Conservation (phyloP, 352 stramenopile species). For the Pythium sp. region DNA sequence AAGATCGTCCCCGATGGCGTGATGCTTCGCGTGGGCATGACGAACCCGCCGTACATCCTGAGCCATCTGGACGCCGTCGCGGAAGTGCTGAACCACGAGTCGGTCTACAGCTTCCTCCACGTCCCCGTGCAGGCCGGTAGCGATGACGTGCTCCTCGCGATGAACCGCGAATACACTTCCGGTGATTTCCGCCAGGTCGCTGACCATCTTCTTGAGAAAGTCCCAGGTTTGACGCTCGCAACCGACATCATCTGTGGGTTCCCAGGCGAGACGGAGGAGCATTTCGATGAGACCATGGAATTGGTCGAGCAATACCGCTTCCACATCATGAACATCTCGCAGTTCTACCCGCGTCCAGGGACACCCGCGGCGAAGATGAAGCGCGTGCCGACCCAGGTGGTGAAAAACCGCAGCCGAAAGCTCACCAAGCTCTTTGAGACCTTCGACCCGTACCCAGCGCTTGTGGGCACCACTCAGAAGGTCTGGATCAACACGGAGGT, state of each 20-base stretch:
- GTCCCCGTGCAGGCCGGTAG: constrained; percentile 90
- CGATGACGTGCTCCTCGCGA: constrained; percentile 83
- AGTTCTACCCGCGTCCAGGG: constrained; percentile 91
- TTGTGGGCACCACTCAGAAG: constrained; percentile 60
- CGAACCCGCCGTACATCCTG: constrained; percentile 91
- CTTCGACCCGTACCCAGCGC: constrained; percentile 71
- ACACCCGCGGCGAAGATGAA: constrained; percentile 91
- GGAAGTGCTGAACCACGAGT: constrained; percentile 71
- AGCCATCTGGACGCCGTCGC: constrained; percentile 85
- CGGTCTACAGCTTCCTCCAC: constrained; percentile 90
- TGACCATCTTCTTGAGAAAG: constrained; percentile 71
- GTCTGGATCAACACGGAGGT: constrained; percentile 87
- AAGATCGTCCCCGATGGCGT: constrained; percentile 60
- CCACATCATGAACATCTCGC: constrained; percentile 92
- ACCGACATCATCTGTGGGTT: constrained; percentile 95
- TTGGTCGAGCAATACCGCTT: constrained; percentile 88
- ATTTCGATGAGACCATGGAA: constrained; percentile 88
- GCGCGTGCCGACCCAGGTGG: constrained; percentile 79
- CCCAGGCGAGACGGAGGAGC: constrained; percentile 82
- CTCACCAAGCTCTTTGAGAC: constrained; percentile 87
- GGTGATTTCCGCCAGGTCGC: constrained; percentile 74
- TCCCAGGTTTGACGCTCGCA: constrained; percentile 82
- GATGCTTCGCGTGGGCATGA: constrained; percentile 93
- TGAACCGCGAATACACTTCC: constrained; percentile 91
- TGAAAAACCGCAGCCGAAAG: constrained; percentile 86